phyloP scores from a whole-genome alignment of 768 basidiomycete genomes.

The Russula compacta region DNA sequence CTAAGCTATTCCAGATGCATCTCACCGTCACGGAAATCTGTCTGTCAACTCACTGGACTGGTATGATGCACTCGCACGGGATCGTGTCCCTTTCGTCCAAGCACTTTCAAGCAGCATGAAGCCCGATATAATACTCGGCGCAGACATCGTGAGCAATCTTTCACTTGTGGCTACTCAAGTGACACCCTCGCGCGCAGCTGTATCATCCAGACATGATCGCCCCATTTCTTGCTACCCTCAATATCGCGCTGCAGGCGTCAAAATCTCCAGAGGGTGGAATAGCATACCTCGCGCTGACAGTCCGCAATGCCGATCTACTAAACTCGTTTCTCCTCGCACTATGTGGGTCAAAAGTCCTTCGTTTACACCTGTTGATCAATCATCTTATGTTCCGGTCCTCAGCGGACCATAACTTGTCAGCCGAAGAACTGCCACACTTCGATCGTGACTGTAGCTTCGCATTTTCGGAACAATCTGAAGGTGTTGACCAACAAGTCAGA shows the following conservation, averaged over 20 bases:
- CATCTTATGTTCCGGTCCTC: background rate
- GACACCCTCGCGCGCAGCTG: background rate
- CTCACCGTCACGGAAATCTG: conserved; percentile 40
- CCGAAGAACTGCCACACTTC: conserved; percentile 3
- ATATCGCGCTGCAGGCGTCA: conserved; percentile 9
- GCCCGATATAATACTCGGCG: conserved; percentile 57
- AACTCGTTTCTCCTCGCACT: conserved; percentile 6
- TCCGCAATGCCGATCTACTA: conserved; percentile 13
- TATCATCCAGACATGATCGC: conserved; percentile 15
- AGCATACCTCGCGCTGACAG: conserved; percentile 18
- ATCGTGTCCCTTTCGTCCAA: conserved; percentile 18
- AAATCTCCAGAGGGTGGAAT: background rate
- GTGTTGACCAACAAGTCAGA: conserved; percentile 6
- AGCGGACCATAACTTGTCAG: conserved; percentile 9
- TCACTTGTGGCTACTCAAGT: background rate
- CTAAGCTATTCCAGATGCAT: conserved; percentile 37
- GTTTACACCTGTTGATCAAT: background rate
- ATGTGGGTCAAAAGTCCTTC: conserved; percentile 3
- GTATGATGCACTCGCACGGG: conserved; percentile 43
- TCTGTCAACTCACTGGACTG: conserved; percentile 51
- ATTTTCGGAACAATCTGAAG: conserved; percentile 14
- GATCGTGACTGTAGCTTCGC: background rate
- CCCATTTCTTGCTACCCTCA: conserved; percentile 15
- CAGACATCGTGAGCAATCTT: conserved; percentile 45
- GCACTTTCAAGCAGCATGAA: conserved; percentile 34